Percentiles rank a stretch among this genome's conserved stretches.
Evolutionary conservation across 2,329 filamentous ascomycete genomes (phyloP).

Genomic region (Fusarium staphyleae): DNA sequence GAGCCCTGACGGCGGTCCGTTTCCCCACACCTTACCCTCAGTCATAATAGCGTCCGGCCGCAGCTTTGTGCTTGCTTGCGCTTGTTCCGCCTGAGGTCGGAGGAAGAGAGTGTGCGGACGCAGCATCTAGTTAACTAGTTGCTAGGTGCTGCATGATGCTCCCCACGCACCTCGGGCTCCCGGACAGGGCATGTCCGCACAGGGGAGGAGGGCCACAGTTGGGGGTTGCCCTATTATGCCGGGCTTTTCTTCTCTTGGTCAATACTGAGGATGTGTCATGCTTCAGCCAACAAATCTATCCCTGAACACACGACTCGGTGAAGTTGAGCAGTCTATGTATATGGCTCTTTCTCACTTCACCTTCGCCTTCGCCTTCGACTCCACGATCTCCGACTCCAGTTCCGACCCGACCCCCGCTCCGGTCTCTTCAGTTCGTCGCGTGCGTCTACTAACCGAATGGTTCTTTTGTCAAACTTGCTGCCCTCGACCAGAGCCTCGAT

Average conservation of each 20-base stretch:
- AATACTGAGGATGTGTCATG: background rate
- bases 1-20: conserved; percentile 25
- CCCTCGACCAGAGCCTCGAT: background rate
- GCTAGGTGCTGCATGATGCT: conserved; percentile 17
- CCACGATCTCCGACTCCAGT: conserved; percentile 21
- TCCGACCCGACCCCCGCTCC: conserved; percentile 16
- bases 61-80: conserved; percentile 2
- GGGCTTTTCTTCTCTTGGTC: background rate
- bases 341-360: conserved; percentile 2
- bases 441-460: background rate
- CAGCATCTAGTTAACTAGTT: conserved; percentile 2
- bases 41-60: conserved; percentile 3
- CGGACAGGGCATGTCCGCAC: background rate
- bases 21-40: conserved; percentile 26
- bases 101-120: background rate
- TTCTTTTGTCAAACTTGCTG: background rate
- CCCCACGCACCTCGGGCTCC: conserved; percentile 4
- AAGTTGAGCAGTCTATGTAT: background rate
- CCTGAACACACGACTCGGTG: conserved; percentile 1
- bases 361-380: conserved; percentile 19
- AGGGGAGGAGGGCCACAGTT: conserved; percentile 2
- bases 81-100: background rate
- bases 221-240: background rate
- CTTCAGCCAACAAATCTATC: conserved; percentile 6
- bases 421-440: conserved; percentile 5